phyloP scores from a whole-genome alignment of 306 rosid species.

The Boehmeria nivea region DNA sequence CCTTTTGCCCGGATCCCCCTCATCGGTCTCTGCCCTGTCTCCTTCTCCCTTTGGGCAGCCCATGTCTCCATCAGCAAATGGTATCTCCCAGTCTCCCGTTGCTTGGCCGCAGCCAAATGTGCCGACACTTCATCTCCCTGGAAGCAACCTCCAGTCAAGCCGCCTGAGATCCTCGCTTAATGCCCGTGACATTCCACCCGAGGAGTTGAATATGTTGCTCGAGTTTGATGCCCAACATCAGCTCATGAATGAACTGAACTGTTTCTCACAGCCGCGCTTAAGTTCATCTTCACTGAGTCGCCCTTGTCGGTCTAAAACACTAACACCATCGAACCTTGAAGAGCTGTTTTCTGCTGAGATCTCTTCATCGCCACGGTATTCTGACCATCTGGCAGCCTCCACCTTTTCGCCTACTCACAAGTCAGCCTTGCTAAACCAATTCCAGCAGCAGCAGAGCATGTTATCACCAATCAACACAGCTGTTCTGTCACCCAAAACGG shows the following conservation, averaged over 20 bases:
- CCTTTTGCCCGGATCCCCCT: constrained; percentile 72
- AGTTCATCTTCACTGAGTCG: constrained; percentile 43
- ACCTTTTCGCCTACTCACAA: constrained; percentile 76
- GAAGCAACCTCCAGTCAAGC: constrained; percentile 74
- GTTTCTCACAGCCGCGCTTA: constrained; percentile 53
- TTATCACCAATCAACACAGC: constrained; percentile 69
- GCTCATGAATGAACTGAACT: constrained; percentile 55
- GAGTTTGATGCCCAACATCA: constrained; percentile 64
- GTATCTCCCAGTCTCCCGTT: constrained; percentile 41
- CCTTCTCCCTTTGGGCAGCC: constrained; percentile 73
- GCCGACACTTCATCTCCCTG: constrained; percentile 80
- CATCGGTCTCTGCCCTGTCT: constrained; percentile 66
- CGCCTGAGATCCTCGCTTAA: constrained; percentile 81
- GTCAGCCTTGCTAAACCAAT: constrained; percentile 67
- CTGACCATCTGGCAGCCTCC: constrained; percentile 54
- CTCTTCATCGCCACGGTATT: constrained; percentile 62
- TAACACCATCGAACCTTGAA: constrained; percentile 80
- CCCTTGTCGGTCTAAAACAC: constrained; percentile 54
- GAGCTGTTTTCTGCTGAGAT: constrained; percentile 75
- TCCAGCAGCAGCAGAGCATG: constrained; percentile 75
- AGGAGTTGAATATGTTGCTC: constrained; percentile 38
- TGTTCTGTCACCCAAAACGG: constrained; percentile 57
- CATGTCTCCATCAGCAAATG: constrained; percentile 69
- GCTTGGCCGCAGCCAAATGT: constrained; percentile 86
- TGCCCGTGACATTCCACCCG: constrained; percentile 68